Percentiles rank a stretch among this genome's conserved stretches.
Evolutionary conservation across 2,329 filamentous ascomycete genomes (phyloP).

Genomic region (Raffaelea arxii): DNA sequence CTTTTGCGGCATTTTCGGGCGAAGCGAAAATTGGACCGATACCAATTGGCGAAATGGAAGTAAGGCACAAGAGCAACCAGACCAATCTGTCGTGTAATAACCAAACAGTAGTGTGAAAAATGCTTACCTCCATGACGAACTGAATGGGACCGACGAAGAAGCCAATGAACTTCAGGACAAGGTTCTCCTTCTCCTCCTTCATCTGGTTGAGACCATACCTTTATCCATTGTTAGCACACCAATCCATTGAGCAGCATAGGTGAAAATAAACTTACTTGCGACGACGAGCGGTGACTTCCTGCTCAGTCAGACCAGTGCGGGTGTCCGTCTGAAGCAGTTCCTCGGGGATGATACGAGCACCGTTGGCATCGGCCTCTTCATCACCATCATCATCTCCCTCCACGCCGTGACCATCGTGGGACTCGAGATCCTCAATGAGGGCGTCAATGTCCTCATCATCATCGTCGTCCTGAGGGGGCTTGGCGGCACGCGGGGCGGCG

Average conservation of each 20-base stretch:
- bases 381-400: constrained; percentile 53
- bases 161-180: constrained; percentile 70
- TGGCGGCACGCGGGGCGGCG: constrained; percentile 7
- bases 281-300: constrained; percentile 53
- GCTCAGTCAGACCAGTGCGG: constrained; percentile 56
- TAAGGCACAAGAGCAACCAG: no score
- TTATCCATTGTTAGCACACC: neutral
- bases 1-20: no score
- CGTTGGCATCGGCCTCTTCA: constrained; percentile 33
- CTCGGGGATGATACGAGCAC: constrained; percentile 57
- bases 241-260: neutral
- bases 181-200: constrained; percentile 79
- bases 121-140: constrained; percentile 80
- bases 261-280: constrained; percentile 43
- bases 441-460: constrained; percentile 79
- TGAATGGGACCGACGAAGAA: constrained; percentile 87
- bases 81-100: no score
- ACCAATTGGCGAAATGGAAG: constrained; percentile 2
- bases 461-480: constrained; percentile 43
- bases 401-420: constrained; percentile 59
- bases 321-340: constrained; percentile 64
- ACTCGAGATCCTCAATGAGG: constrained; percentile 80
- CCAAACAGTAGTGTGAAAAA: no score
- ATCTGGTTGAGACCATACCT: constrained; percentile 70
- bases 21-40: no score